Percentiles rank a stretch among this genome's conserved stretches.
Conservation (phyloP, 2,329 filamentous ascomycete genomes). For the Colletotrichum shisoi region DNA sequence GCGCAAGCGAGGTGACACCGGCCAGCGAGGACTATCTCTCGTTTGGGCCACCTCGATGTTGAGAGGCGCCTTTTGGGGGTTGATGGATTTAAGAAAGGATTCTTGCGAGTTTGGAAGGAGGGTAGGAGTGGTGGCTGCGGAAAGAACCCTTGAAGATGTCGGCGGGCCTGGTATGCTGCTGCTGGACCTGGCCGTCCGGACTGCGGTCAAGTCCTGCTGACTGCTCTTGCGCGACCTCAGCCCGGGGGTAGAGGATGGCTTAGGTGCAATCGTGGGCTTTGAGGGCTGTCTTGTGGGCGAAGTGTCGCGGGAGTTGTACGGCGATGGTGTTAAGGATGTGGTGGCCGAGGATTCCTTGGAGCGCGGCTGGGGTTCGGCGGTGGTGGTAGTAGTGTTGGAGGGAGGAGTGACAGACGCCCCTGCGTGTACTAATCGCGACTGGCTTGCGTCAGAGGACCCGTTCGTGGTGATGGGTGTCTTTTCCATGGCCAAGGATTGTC, state of each 20-base stretch:
- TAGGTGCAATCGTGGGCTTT: constrained; percentile 47
- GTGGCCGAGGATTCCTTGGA: constrained; percentile 51
- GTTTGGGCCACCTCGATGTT: constrained; percentile 53
- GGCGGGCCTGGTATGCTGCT: constrained; percentile 67
- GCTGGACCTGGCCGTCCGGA: constrained; percentile 59
- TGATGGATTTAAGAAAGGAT: constrained; percentile 65
- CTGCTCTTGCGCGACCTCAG: constrained; percentile 72
- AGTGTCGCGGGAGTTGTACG: constrained; percentile 55
- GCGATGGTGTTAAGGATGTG: constrained; percentile 50
- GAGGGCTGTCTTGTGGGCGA: constrained; percentile 56
- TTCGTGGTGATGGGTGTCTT: constrained; percentile 47
- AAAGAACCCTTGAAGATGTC: constrained; percentile 71
- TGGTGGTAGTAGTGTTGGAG: constrained; percentile 43
- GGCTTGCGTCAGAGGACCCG: constrained; percentile 43
- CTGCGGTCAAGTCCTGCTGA: constrained; percentile 69
- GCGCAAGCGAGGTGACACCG: constrained; percentile 77
- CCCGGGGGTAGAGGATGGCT: constrained; percentile 47
- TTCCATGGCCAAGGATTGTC: constrained; percentile 49
- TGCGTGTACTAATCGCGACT: constrained; percentile 34
- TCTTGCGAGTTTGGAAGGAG: constrained; percentile 70
- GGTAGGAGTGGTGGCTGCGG: constrained; percentile 71
- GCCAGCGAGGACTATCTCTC: constrained; percentile 73
- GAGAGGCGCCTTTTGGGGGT: constrained; percentile 68
- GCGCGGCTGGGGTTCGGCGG: constrained; percentile 44
- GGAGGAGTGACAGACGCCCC: constrained; percentile 42